phyloP scores from a whole-genome alignment of 768 basidiomycete genomes.

The Mycena amicta region DNA sequence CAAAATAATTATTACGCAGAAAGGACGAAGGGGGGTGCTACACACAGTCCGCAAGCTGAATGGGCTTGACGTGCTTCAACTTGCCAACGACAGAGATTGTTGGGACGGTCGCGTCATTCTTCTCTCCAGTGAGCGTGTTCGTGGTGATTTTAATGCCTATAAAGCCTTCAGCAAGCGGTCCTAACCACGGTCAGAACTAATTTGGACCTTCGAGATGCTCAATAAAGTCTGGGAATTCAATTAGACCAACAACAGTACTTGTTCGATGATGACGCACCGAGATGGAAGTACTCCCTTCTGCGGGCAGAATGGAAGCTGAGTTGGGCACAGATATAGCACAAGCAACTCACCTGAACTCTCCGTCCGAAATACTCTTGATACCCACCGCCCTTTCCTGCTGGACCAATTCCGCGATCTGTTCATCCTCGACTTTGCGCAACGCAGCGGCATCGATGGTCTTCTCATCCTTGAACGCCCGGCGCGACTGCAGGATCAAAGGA shows the following conservation, averaged over 20 bases:
- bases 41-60: constrained; percentile 23
- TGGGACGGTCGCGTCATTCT: constrained; percentile 14
- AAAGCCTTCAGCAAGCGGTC: too few species aligned
- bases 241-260: too few species aligned
- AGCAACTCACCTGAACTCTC: constrained; percentile 36
- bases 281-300: constrained; percentile 23
- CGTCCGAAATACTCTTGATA: constrained; percentile 43
- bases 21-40: not conserved
- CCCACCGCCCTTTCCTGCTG: constrained; percentile 39
- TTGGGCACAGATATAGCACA: not conserved
- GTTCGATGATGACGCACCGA: constrained; percentile 30
- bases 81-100: constrained; percentile 21
- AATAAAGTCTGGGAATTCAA: constrained; percentile 23
- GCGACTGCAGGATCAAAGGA: constrained; percentile 32
- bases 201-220: constrained; percentile 22
- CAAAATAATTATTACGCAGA: not conserved
- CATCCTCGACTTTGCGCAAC: constrained; percentile 37
- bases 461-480: constrained; percentile 33
- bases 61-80: constrained; percentile 21
- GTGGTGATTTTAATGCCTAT: constrained; percentile 13
- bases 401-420: constrained; percentile 37
- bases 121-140: constrained; percentile 11
- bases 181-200: too few species aligned
- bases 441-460: constrained; percentile 32
- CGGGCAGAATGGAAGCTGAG: too few species aligned